Percentiles rank a stretch among this genome's conserved stretches.
phyloP scores from a whole-genome alignment of 192 early-diverging fungal genomes.

The Rhizoclosmatium sp. region DNA sequence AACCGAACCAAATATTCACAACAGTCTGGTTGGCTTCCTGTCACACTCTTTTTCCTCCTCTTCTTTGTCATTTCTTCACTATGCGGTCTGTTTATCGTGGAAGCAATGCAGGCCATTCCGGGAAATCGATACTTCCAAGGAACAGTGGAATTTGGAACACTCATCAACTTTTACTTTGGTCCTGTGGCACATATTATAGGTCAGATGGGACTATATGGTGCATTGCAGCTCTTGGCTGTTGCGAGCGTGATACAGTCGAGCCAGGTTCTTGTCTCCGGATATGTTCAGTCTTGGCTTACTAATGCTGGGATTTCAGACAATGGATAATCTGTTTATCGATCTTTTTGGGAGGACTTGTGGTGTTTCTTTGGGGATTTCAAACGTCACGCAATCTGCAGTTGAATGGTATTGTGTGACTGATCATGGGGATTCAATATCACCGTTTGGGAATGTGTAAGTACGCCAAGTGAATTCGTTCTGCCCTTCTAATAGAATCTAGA shows the following conservation, averaged over 20 bases:
- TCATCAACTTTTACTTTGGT: conserved; percentile 69
- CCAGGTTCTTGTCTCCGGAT: conserved; percentile 39
- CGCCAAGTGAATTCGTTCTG: conserved; percentile 35
- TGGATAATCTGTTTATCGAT: conserved; percentile 54
- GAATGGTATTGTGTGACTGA: conserved; percentile 37
- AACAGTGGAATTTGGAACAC: conserved; percentile 64
- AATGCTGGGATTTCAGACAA: conserved; percentile 43
- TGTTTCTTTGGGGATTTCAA: conserved; percentile 13
- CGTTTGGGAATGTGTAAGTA: conserved; percentile 51
- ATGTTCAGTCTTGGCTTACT: background rate
- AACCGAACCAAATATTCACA: background rate
- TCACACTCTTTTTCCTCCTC: conserved; percentile 37
- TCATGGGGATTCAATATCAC: conserved; percentile 39
- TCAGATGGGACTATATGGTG: conserved; percentile 59
- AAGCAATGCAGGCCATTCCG: conserved; percentile 67
- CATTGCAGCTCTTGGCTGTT: conserved; percentile 54
- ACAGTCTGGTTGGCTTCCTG: conserved; percentile 39
- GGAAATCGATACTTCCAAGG: conserved; percentile 67
- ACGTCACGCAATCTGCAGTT: background rate
- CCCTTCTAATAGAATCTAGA: conserved; percentile 9
- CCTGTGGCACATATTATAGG: conserved; percentile 48
- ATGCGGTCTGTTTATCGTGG: conserved; percentile 61
- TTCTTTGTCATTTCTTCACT: conserved; percentile 57
- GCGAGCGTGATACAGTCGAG: conserved; percentile 56
- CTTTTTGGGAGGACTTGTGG: conserved; percentile 53